Percentiles rank a stretch among this genome's conserved stretches.
Conservation (phyloP, 2,329 filamentous ascomycete genomes). For the Neonectria coccinea region DNA sequence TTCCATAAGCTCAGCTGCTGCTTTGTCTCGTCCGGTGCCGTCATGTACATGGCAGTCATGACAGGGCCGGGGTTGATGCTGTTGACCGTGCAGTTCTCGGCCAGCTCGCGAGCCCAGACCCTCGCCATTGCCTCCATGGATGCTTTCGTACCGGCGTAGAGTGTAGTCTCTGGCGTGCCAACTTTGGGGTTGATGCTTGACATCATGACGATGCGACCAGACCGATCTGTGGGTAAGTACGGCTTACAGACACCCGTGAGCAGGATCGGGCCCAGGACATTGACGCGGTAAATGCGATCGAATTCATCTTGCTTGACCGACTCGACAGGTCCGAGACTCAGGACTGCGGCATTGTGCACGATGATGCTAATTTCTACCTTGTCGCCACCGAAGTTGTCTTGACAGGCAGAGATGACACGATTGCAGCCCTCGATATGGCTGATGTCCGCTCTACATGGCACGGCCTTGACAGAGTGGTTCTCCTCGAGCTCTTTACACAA, state of each 20-base stretch:
- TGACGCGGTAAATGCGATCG: slow-evolving; percentile 66
- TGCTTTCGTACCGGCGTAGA: slow-evolving; percentile 73
- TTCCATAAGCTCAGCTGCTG: slow-evolving; percentile 54
- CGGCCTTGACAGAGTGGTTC: slow-evolving; percentile 60
- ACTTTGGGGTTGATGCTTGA: slow-evolving; percentile 65
- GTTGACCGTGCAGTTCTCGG: slow-evolving; percentile 68
- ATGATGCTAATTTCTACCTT: slow-evolving; percentile 66
- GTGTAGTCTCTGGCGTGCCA: slow-evolving; percentile 65
- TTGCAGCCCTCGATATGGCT: slow-evolving; percentile 66
- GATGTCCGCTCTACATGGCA: slow-evolving; percentile 72
- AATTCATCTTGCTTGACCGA: slow-evolving; percentile 63
- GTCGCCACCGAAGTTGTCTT: slow-evolving; percentile 58
- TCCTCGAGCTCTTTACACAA: slow-evolving; percentile 58
- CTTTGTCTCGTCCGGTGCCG: slow-evolving; percentile 62
- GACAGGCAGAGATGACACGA: slow-evolving; percentile 63
- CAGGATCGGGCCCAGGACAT: slow-evolving; percentile 68
- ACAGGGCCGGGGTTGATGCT: slow-evolving; percentile 64
- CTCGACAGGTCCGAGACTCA: slow-evolving; percentile 59
- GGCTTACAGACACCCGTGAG: slow-evolving; percentile 66
- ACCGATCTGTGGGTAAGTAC: slow-evolving; percentile 67
- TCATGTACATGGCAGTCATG: slow-evolving; percentile 58
- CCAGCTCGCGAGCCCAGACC: slow-evolving; percentile 70
- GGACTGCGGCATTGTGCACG: slow-evolving; percentile 69
- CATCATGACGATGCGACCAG: slow-evolving; percentile 68
- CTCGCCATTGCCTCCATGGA: slow-evolving; percentile 73